Percentiles rank a stretch among this genome's conserved stretches.
Conservation (phyloP, 169 alveolate species). For the Plasmodium gonderi region DNA sequence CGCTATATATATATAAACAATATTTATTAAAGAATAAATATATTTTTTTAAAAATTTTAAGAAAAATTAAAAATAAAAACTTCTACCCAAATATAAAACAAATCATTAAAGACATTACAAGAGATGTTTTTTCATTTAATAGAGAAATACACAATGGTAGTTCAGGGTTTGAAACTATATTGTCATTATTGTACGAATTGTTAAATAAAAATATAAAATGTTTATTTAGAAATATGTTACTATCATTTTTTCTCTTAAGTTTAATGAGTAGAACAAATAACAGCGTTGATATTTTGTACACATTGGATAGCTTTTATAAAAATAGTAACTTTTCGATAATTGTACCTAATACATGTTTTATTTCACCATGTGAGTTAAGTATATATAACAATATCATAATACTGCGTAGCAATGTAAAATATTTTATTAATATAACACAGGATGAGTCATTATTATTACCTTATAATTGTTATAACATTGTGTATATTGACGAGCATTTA, state of each 20-base stretch:
- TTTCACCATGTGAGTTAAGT: conserved; percentile 59
- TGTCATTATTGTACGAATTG: conserved; percentile 16
- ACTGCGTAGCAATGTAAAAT: conserved; percentile 20
- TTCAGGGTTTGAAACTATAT: conserved; percentile 28
- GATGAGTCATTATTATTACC: conserved; percentile 4
- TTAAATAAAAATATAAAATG: conserved; percentile 28
- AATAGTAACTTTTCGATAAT: conserved; percentile 33
- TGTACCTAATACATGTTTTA: conserved; percentile 36
- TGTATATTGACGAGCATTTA: conserved; percentile 25
- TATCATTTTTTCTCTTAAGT: conserved; percentile 40
- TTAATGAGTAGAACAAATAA: conserved; percentile 70
- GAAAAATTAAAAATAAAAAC: conserved; percentile 34
- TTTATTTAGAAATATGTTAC: not conserved
- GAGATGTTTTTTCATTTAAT: conserved; percentile 69
- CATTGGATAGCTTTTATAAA: conserved; percentile 47
- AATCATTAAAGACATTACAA: conserved; percentile 56
- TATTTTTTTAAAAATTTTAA: conserved; percentile 43
- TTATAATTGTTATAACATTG: conserved; percentile 37
- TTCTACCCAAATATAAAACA: conserved; percentile 67
- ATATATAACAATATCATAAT: conserved; percentile 36
- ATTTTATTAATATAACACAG: conserved; percentile 9
- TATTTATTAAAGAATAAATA: conserved; percentile 56
- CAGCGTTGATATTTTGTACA: conserved; percentile 69
- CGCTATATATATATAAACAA: conserved; percentile 23
- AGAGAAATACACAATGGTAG: conserved; percentile 48